A percentile compares a stretch with the other conserved stretches of the same genome.
These are phyloP conservation scores for Fagopyrum esculentum DNA, from an alignment of 148 eudicot species.

Conservation along the genomic window DNA sequence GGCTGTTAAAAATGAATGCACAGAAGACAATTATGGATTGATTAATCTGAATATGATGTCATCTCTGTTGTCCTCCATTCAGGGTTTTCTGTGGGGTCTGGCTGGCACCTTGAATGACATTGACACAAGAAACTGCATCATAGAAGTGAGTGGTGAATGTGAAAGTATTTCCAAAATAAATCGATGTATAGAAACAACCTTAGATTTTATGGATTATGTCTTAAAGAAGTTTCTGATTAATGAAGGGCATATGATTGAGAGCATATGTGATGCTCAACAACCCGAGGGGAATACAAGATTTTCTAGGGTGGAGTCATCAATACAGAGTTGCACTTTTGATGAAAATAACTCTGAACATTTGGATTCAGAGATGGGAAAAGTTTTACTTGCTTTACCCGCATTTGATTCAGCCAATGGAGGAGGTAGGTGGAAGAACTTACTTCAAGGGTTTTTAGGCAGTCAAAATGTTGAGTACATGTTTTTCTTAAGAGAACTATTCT, in stretches of 20 bases:
- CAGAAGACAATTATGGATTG: slow-evolving; percentile 9
- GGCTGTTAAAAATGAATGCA: slow-evolving; percentile 19
- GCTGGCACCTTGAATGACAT: slow-evolving; percentile 39
- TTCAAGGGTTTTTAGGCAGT: slow-evolving; percentile 46
- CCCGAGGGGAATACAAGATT: not conserved
- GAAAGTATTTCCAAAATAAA: slow-evolving; percentile 35
- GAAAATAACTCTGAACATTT: slow-evolving; percentile 14
- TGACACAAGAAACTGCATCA: slow-evolving; percentile 22
- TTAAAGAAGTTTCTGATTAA: slow-evolving; percentile 36
- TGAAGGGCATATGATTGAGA: slow-evolving; percentile 21
- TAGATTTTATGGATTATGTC: slow-evolving; percentile 30
- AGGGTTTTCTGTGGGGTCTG: slow-evolving; percentile 69
- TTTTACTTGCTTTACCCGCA: slow-evolving; percentile 21
- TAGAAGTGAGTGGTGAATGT: slow-evolving; percentile 28
- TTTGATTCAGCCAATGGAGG: slow-evolving; percentile 29
- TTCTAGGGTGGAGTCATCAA: slow-evolving; percentile 18
- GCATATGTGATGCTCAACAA: slow-evolving; percentile 19
- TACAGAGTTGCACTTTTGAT: slow-evolving; percentile 15
- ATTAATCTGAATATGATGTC: slow-evolving; percentile 40
- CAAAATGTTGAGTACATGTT: slow-evolving; percentile 64
- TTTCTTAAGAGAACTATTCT: slow-evolving; percentile 58
- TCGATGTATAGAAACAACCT: slow-evolving; percentile 28
- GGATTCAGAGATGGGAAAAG: slow-evolving; percentile 17
- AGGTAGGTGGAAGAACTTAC: slow-evolving; percentile 29
- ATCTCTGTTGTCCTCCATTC: slow-evolving; percentile 47